Evolutionary conservation across 2,329 filamentous ascomycete genomes (phyloP).

Genomic region (Penicillium brevicompactum): DNA sequence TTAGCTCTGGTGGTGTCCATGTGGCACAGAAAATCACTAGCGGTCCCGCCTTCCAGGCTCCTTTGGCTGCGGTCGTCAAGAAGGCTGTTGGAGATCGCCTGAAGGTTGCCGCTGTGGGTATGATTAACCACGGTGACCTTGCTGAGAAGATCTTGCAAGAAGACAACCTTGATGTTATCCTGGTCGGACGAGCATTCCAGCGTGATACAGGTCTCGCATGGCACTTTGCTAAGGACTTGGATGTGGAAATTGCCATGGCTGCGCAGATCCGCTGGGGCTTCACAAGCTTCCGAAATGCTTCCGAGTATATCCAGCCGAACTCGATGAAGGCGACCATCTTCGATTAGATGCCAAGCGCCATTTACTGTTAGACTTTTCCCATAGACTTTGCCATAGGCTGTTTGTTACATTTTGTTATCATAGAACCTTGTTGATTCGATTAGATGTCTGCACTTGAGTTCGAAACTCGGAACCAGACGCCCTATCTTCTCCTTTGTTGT

Average conservation of each 20-base stretch:
- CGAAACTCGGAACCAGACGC: too few relatives aligned
- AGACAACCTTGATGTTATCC: slow-evolving; percentile 64
- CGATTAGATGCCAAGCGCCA: slow-evolving; percentile 10
- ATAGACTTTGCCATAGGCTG: background rate
- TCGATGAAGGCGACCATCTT: slow-evolving; percentile 27
- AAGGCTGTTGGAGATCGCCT: slow-evolving; percentile 70
- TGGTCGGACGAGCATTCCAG: slow-evolving; percentile 45
- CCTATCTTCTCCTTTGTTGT: too few relatives aligned
- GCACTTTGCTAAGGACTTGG: slow-evolving; percentile 30
- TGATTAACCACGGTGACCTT: slow-evolving; percentile 69
- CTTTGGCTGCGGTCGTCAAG: slow-evolving; percentile 72
- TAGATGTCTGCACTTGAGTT: too few relatives aligned
- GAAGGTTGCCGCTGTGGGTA: slow-evolving; percentile 73
- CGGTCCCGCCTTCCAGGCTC: slow-evolving; percentile 71
- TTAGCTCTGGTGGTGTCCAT: slow-evolving; percentile 75
- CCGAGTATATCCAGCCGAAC: slow-evolving; percentile 26
- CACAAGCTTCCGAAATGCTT: slow-evolving; percentile 27
- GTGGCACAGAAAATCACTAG: slow-evolving; percentile 43
- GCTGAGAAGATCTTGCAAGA: slow-evolving; percentile 63
- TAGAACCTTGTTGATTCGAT: too few relatives aligned
- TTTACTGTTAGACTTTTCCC: background rate
- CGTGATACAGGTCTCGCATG: slow-evolving; percentile 26
- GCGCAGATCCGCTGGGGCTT: slow-evolving; percentile 35
- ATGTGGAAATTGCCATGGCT: slow-evolving; percentile 31
- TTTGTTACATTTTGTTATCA: background rate